Conservation (phyloP, 257 asterid species). For the Anisodus acutangulus region DNA sequence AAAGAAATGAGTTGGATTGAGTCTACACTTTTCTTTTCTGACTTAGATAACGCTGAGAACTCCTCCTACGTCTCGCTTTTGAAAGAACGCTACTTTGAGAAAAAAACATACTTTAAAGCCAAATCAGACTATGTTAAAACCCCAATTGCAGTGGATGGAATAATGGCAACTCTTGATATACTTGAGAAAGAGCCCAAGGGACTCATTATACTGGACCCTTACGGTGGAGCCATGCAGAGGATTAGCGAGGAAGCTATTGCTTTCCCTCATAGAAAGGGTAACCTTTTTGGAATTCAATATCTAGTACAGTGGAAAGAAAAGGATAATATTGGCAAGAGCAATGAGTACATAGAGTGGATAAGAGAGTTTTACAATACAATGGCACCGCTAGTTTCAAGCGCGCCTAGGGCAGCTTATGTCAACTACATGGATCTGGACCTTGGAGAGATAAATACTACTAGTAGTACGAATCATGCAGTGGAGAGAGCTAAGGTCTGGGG, state of each 20-base stretch:
- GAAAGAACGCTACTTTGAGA: conserved; percentile 47
- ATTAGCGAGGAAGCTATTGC: conserved; percentile 58
- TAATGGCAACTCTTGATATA: conserved; percentile 36
- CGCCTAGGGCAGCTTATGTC: conserved; percentile 73
- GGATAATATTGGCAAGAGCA: conserved; percentile 32
- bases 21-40: conserved; percentile 66
- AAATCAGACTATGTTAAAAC: conserved; percentile 68
- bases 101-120: conserved; percentile 65
- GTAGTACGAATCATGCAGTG: conserved; percentile 44
- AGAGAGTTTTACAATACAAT: conserved; percentile 57
- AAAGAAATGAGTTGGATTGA: conserved; percentile 76
- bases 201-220: conserved; percentile 69
- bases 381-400: conserved; percentile 55
- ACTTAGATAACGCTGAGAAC: conserved; percentile 40
- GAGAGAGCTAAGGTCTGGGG: conserved; percentile 74
- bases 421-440: conserved; percentile 79
- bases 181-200: conserved; percentile 66
- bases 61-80: conserved; percentile 32
- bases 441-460: conserved; percentile 47
- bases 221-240: conserved; percentile 68
- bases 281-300: conserved; percentile 66
- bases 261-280: conserved; percentile 77
- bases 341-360: conserved; percentile 57
- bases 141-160: conserved; percentile 45
- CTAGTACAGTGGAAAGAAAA: conserved; percentile 59